Percentiles rank a stretch among this genome's conserved stretches.
These are phyloP conservation scores for Sclerotinia borealis DNA, from an alignment of 2,329 filamentous ascomycete genomes.

Conservation along the genomic window DNA sequence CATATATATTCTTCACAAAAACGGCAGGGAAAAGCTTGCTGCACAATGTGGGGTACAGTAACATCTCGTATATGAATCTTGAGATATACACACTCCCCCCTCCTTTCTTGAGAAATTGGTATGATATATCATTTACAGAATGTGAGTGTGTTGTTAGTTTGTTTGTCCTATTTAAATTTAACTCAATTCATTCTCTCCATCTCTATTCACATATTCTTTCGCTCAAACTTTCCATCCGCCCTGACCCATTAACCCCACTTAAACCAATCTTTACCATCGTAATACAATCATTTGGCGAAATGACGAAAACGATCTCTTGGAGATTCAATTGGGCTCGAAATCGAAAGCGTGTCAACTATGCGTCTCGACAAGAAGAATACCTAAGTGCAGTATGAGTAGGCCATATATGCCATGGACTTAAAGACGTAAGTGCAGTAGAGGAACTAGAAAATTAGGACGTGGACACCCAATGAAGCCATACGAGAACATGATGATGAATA, in stretches of 20 bases:
- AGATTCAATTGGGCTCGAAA: neutral
- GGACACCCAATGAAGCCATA: neutral
- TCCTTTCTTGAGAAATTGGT: neutral
- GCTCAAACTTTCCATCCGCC: neutral
- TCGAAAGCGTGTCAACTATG: neutral
- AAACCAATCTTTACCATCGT: neutral
- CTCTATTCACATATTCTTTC: neutral
- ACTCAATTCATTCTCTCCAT: neutral
- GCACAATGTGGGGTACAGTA: neutral
- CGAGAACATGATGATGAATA: neutral
- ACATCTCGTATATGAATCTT: too few species aligned
- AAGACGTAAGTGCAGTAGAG: too few species aligned
- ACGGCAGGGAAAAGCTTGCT: neutral
- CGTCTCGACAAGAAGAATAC: neutral
- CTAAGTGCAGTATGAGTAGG: neutral
- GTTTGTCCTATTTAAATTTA: neutral
- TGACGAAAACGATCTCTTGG: neutral
- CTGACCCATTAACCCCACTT: neutral
- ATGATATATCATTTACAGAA: neutral
- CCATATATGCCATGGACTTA: neutral
- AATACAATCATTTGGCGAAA: neutral
- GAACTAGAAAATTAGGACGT: too few species aligned
- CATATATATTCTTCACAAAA: accelerated
- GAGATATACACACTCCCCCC: too few species aligned
- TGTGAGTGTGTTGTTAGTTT: neutral